A percentile compares a stretch with the other conserved stretches of the same genome.
These are phyloP conservation scores for Agaricus sinodeliciosus DNA, from an alignment of 768 basidiomycete species.

Conservation along the genomic window DNA sequence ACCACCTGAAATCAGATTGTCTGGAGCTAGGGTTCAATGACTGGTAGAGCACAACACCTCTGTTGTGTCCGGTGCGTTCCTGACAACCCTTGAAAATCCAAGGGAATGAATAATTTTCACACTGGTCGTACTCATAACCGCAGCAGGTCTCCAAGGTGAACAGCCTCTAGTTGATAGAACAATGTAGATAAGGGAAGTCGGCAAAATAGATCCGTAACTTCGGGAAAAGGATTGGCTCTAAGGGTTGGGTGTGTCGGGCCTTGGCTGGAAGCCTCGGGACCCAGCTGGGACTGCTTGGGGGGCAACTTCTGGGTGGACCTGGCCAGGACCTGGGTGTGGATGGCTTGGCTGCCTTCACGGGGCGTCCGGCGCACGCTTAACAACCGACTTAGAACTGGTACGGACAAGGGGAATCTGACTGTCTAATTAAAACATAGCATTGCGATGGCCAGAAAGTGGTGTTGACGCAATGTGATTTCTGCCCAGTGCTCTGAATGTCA, in stretches of 20 bases:
- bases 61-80: slow-evolving; percentile 68
- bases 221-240: slow-evolving; percentile 72
- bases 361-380: slow-evolving; percentile 59
- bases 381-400: slow-evolving; percentile 71
- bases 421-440: slow-evolving; percentile 84
- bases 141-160: slow-evolving; percentile 80
- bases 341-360: slow-evolving; percentile 36
- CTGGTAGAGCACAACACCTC: slow-evolving; percentile 66
- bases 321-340: slow-evolving; percentile 22
- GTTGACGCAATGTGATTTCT: slow-evolving; percentile 80
- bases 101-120: slow-evolving; percentile 66
- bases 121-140: slow-evolving; percentile 73
- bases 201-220: slow-evolving; percentile 75
- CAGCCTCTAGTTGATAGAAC: slow-evolving; percentile 76
- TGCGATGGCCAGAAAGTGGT: slow-evolving; percentile 70
- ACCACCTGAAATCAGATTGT: slow-evolving; percentile 68
- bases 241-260: slow-evolving; percentile 30
- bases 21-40: slow-evolving; percentile 69
- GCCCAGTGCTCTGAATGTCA: slow-evolving; percentile 80
- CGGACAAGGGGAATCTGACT: slow-evolving; percentile 80
- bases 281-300: slow-evolving; percentile 25
- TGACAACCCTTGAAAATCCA: slow-evolving; percentile 70
- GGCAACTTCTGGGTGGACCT: slow-evolving; percentile 24
- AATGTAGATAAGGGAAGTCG: slow-evolving; percentile 78
- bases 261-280: slow-evolving; percentile 25